phyloP scores from a whole-genome alignment of 116 monocot species.

The Cymodocea nodosa region DNA sequence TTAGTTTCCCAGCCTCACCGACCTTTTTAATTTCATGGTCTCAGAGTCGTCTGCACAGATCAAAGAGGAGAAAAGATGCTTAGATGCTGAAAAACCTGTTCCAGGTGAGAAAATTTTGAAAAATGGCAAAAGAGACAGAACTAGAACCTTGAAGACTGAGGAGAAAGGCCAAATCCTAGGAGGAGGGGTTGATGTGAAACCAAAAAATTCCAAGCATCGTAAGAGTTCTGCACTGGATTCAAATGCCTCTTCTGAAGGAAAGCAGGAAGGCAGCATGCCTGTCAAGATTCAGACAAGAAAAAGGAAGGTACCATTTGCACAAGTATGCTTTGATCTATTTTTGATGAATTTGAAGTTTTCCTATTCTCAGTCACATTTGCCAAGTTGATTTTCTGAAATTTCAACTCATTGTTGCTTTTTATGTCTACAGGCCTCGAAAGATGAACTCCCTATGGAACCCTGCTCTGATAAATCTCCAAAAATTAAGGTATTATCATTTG shows the following conservation, averaged over 20 bases:
- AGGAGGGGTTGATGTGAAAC: slow-evolving; percentile 18
- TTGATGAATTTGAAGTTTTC: background rate
- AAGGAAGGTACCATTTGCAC: slow-evolving; percentile 26
- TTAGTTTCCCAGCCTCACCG: background rate
- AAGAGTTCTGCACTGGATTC: slow-evolving; percentile 28
- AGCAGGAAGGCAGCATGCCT: slow-evolving; percentile 29
- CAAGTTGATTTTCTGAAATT: background rate
- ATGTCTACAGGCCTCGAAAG: slow-evolving; percentile 31
- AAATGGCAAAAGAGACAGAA: slow-evolving; percentile 28
- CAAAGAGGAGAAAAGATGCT: slow-evolving; percentile 60
- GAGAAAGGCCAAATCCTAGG: slow-evolving; percentile 25
- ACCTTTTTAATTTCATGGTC: background rate
- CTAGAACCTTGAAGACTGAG: slow-evolving; percentile 29
- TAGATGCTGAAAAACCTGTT: slow-evolving; percentile 37
- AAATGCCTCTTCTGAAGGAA: slow-evolving; percentile 34
- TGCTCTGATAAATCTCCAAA: slow-evolving; percentile 25
- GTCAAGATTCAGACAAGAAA: slow-evolving; percentile 47
- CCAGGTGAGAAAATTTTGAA: slow-evolving; percentile 30
- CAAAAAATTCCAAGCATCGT: slow-evolving; percentile 34
- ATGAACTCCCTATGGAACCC: slow-evolving; percentile 24
- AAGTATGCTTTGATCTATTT: slow-evolving; percentile 30
- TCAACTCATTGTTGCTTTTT: background rate
- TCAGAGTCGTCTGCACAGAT: slow-evolving; percentile 75
- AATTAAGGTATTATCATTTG: slow-evolving; percentile 38
- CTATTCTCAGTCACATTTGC: background rate